phyloP scores from a whole-genome alignment of 2,329 filamentous ascomycete genomes.

The Xylaria sp. region DNA sequence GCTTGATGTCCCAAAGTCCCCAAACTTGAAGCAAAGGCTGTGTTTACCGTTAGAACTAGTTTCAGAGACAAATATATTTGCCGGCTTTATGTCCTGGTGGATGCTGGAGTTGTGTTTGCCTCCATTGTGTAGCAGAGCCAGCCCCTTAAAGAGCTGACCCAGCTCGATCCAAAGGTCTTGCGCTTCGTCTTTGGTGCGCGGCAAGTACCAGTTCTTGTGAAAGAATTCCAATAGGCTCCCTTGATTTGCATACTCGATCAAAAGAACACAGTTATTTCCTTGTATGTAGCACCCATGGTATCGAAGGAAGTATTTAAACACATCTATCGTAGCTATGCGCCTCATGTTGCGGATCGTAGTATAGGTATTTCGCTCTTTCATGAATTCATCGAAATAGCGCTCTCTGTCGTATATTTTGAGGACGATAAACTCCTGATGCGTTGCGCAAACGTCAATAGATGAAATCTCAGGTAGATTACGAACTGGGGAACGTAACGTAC shows the following conservation, averaged over 20 bases:
- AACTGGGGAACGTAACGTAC: neutral
- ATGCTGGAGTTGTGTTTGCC: neutral
- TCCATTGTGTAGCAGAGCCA: neutral
- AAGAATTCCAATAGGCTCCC: constrained; percentile 19
- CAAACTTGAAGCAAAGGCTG: neutral
- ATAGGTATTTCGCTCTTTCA: constrained; percentile 4
- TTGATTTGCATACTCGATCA: constrained; percentile 21
- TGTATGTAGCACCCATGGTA: constrained; percentile 23
- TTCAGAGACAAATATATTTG: constrained; percentile 19
- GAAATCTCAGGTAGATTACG: neutral
- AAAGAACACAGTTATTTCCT: constrained; percentile 13
- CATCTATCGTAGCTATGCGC: neutral
- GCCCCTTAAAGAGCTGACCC: neutral
- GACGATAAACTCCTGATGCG: neutral
- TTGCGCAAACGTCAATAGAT: neutral
- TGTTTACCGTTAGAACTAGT: neutral
- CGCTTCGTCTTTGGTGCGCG: constrained; percentile 12
- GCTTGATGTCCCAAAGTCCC: too few species aligned
- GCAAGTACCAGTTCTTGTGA: constrained; percentile 1
- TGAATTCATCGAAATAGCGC: neutral
- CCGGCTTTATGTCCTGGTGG: constrained; percentile 22
- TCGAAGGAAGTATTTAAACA: neutral
- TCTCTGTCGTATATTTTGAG: constrained; percentile 16
- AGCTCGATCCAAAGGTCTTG: constrained; percentile 4
- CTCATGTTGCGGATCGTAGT: constrained; percentile 12